phyloP scores from a whole-genome alignment of 2,329 filamentous ascomycete genomes.

The Ophiostoma ips region DNA sequence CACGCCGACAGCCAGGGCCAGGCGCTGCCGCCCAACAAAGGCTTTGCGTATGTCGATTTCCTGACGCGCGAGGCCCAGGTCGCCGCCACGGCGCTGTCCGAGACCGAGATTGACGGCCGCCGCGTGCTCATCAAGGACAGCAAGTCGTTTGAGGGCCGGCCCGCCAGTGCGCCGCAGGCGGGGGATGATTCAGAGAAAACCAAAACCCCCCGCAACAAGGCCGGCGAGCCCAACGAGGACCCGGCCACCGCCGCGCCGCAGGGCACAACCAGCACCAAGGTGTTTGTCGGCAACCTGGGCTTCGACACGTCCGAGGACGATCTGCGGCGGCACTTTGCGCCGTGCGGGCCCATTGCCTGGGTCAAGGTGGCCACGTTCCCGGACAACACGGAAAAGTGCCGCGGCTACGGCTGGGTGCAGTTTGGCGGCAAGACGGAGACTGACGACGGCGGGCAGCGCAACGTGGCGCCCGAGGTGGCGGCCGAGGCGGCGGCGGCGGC shows the following conservation, averaged over 20 bases:
- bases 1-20: constrained; percentile 19
- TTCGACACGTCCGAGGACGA: constrained; percentile 74
- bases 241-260: constrained; percentile 20
- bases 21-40: constrained; percentile 52
- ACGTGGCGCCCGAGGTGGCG: constrained; percentile 25
- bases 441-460: constrained; percentile 1
- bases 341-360: constrained; percentile 71
- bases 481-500: constrained; percentile 60
- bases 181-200: background rate
- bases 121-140: constrained; percentile 87
- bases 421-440: constrained; percentile 48
- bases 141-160: constrained; percentile 79
- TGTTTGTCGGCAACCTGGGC: constrained; percentile 84
- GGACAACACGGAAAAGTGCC: constrained; percentile 83
- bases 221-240: constrained; percentile 18
- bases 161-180: constrained; percentile 21
- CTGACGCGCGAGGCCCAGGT: constrained; percentile 53
- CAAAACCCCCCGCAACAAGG: constrained; percentile 8
- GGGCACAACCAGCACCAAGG: constrained; percentile 49
- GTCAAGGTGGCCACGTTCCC: constrained; percentile 90
- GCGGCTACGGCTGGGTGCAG: constrained; percentile 90
- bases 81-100: constrained; percentile 73
- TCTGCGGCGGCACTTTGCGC: constrained; percentile 65
- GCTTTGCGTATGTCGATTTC: constrained; percentile 95
- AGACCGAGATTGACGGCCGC: constrained; percentile 62